A percentile compares a stretch with the other conserved stretches of the same genome.
Evolutionary conservation across 495 filamentous ascomycete genomes (phyloP).

Genomic region (Terfezia claveryi): DNA sequence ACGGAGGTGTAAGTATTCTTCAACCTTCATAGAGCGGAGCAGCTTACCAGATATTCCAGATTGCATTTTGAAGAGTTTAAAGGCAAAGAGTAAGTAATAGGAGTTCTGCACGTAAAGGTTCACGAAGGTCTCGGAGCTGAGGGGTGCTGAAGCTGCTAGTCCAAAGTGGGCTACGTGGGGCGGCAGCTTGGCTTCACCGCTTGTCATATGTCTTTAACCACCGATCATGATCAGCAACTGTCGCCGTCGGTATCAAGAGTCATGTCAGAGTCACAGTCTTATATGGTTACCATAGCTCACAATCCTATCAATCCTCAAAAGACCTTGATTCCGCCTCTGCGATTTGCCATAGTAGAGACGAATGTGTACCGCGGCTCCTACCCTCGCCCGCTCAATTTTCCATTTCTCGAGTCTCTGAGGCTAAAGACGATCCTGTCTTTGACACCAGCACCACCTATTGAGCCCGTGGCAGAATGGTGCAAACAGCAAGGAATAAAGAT

Average conservation of each 20-base stretch:
- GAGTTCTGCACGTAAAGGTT: too few species aligned
- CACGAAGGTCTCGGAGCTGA: background rate
- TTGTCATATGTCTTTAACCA: too few species aligned
- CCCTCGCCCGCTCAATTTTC: conserved; percentile 13
- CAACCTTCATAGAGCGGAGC: background rate
- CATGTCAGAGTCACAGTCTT: background rate
- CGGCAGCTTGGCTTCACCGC: background rate
- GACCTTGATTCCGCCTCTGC: conserved; percentile 12
- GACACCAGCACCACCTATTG: conserved; percentile 9
- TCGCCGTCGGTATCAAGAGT: too few species aligned
- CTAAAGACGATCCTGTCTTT: conserved; percentile 13
- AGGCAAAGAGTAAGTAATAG: too few species aligned
- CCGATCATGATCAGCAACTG: too few species aligned
- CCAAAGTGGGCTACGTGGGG: background rate
- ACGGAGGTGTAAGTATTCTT: background rate
- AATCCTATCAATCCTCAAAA: conserved; percentile 3
- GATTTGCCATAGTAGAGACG: conserved; percentile 11
- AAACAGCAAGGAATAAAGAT: conserved; percentile 6
- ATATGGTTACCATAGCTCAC: background rate
- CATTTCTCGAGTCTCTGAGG: conserved; percentile 15
- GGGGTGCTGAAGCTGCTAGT: background rate
- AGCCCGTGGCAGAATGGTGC: conserved; percentile 8
- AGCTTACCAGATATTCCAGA: conserved; percentile 60
- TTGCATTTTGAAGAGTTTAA: conserved; percentile 39
- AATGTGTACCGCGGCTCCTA: conserved; percentile 15